Evolutionary conservation across 1,284 basidiomycete genomes (phyloP).

Genomic region (Cryptococcus floricola): DNA sequence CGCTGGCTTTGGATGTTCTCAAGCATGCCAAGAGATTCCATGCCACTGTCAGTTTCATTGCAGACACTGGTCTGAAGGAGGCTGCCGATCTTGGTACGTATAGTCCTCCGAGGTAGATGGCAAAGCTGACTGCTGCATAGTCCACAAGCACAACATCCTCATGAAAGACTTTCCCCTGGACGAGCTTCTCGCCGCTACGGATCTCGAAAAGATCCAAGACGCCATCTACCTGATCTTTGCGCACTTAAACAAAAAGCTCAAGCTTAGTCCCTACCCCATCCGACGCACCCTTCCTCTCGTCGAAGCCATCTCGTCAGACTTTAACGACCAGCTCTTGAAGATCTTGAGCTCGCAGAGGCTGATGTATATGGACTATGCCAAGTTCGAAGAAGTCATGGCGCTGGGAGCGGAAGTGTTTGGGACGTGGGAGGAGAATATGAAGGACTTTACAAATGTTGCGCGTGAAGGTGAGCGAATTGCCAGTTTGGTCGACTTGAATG

Average conservation of each 20-base stretch:
- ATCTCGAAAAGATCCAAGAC: constrained; percentile 90
- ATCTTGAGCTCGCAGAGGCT: constrained; percentile 86
- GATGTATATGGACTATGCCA: constrained; percentile 89
- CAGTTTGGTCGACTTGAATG: not conserved
- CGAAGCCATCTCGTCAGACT: constrained; percentile 95
- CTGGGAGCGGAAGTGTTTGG: constrained; percentile 79
- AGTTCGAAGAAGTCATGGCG: constrained; percentile 79
- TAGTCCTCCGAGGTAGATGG: not conserved
- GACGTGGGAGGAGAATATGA: constrained; percentile 95
- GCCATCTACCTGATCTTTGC: constrained; percentile 81
- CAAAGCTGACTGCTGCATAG: constrained; percentile 48
- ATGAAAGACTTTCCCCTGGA: constrained; percentile 99
- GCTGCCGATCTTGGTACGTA: constrained; percentile 74
- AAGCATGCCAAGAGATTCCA: constrained; percentile 95
- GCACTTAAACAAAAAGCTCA: constrained; percentile 93
- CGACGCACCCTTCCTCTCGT: constrained; percentile 91
- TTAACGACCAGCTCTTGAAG: constrained; percentile 89
- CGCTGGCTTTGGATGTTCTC: constrained; percentile 90
- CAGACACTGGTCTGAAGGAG: constrained; percentile 93
- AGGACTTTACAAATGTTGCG: constrained; percentile 96
- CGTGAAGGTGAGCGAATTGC: constrained; percentile 58
- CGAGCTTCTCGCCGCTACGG: constrained; percentile 90
- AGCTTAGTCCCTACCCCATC: constrained; percentile 92
- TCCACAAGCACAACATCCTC: constrained; percentile 94
- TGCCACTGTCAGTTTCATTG: constrained; percentile 95